Conservation (phyloP, 108 stramenopile genomes). For the Aurantiochytrium sp. region DNA sequence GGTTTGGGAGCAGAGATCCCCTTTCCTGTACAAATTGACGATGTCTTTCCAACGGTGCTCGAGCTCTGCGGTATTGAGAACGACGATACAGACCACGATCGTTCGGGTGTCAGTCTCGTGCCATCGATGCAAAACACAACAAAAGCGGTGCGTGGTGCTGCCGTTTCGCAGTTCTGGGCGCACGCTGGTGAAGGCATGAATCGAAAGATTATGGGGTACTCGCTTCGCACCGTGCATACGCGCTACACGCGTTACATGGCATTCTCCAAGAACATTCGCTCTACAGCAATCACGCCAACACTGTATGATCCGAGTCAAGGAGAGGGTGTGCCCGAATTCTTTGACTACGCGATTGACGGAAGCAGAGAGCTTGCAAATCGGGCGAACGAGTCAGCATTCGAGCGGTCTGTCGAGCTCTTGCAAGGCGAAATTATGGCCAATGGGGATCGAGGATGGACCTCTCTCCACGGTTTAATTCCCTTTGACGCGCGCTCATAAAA, state of each 20-base stretch:
- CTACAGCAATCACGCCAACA: not conserved
- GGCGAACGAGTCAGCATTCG: too few species aligned
- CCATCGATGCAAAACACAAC: not conserved
- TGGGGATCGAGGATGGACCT: too few species aligned
- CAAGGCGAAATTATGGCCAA: too few species aligned
- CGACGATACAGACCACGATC: not conserved
- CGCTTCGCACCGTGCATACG: not conserved
- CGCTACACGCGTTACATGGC: not conserved
- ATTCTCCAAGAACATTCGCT: not conserved
- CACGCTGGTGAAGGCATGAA: not conserved
- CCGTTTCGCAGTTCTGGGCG: slow-evolving; percentile 10
- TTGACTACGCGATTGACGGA: not conserved
- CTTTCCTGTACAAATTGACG: not conserved
- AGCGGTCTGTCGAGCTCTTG: too few species aligned
- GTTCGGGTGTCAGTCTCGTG: not conserved
- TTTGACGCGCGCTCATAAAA: too few species aligned
- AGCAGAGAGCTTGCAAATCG: not conserved
- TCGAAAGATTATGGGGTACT: not conserved
- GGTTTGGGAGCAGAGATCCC: not conserved
- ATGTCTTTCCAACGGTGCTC: not conserved
- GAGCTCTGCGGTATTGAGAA: not conserved
- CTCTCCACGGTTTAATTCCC: too few species aligned
- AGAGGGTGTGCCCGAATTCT: not conserved
- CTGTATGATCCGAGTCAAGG: not conserved
- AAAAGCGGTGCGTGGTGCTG: not conserved